A percentile compares a stretch with the other conserved stretches of the same genome.
Evolutionary conservation across 306 rosid genomes (phyloP).

Genomic region (Pterocarpus santalinus): DNA sequence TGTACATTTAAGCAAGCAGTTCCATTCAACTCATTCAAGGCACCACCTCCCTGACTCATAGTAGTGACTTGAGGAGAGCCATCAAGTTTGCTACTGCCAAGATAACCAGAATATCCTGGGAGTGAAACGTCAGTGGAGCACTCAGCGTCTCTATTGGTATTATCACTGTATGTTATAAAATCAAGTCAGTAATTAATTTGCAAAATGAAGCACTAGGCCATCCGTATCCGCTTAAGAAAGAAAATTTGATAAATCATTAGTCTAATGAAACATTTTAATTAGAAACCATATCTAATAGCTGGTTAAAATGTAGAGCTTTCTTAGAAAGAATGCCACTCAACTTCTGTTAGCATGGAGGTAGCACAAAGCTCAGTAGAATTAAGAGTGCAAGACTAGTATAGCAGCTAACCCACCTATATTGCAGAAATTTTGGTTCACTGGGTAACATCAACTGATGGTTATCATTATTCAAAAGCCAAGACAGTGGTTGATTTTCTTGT

Average conservation of each 20-base stretch:
- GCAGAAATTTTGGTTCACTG: slow-evolving; percentile 59
- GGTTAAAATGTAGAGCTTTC: background rate
- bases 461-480: slow-evolving; percentile 70
- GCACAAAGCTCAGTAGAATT: background rate
- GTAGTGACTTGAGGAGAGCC: slow-evolving; percentile 59
- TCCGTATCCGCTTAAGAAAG: background rate
- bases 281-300: background rate
- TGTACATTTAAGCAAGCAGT: slow-evolving; percentile 58
- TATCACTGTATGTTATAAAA: slow-evolving; percentile 47
- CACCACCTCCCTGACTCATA: slow-evolving; percentile 59
- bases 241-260: slow-evolving; percentile 23
- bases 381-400: slow-evolving; percentile 1
- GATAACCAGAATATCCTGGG: slow-evolving; percentile 63
- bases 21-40: slow-evolving; percentile 62
- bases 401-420: slow-evolving; percentile 61
- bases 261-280: background rate
- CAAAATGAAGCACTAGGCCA: slow-evolving; percentile 15
- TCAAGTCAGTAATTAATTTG: slow-evolving; percentile 19
- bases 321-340: background rate
- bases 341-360: slow-evolving; percentile 7
- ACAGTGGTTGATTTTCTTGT: slow-evolving; percentile 70
- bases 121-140: slow-evolving; percentile 61
- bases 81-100: slow-evolving; percentile 56
- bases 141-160: slow-evolving; percentile 61
- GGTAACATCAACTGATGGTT: slow-evolving; percentile 60